Conservation (phyloP, 371 early-diverging fungal genomes). For the Syncephalis fuscata region DNA sequence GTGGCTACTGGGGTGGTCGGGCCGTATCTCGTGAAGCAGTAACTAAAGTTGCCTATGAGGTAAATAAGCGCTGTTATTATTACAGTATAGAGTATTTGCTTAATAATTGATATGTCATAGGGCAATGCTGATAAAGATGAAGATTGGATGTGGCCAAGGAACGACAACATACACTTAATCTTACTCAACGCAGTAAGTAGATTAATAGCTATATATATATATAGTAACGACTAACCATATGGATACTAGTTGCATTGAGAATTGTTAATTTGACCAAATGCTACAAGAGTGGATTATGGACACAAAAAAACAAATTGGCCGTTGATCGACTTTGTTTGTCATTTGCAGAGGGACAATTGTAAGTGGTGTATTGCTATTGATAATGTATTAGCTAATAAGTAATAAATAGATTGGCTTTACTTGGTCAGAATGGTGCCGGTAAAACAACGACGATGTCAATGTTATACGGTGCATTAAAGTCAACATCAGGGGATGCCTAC, state of each 20-base stretch:
- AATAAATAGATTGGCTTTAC: conserved; percentile 18
- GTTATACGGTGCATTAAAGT: conserved; percentile 39
- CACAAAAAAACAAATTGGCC: conserved; percentile 37
- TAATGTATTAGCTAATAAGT: neutral
- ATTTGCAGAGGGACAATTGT: conserved; percentile 32
- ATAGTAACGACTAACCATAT: too few relatives aligned
- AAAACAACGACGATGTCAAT: conserved; percentile 45
- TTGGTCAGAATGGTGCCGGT: conserved; percentile 61
- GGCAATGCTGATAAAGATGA: conserved; percentile 8
- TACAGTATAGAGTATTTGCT: neutral
- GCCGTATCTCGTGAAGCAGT: too few relatives aligned
- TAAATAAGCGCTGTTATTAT: neutral
- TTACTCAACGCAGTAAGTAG: conserved; percentile 4
- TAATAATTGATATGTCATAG: neutral
- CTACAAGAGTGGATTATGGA: conserved; percentile 21
- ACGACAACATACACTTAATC: conserved; percentile 12
- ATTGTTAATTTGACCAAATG: conserved; percentile 44
- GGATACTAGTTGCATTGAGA: conserved; percentile 7
- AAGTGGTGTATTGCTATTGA: neutral
- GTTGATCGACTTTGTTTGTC: conserved; percentile 34
- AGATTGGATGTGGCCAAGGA: conserved; percentile 29
- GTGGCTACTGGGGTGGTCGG: conserved; percentile 36
- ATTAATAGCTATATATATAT: too few relatives aligned
- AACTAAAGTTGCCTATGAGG: neutral
- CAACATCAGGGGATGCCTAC: conserved; percentile 39